A percentile compares a stretch with the other conserved stretches of the same genome.
Conservation (phyloP, 768 basidiomycete genomes). For the Phylloporus scabripes region DNA sequence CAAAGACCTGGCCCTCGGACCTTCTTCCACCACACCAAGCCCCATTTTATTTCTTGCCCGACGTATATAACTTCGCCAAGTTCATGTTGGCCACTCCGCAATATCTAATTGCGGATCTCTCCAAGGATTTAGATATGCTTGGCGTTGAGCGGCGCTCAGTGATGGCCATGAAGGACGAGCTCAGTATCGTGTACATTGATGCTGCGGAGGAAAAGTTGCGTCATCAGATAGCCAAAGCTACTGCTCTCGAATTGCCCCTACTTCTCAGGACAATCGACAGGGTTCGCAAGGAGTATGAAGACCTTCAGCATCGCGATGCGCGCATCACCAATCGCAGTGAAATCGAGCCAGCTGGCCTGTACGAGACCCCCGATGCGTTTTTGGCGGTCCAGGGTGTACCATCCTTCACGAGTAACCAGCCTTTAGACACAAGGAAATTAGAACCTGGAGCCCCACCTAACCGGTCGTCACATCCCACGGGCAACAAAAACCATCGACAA, state of each 20-base stretch:
- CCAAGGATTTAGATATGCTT: slow-evolving; percentile 67
- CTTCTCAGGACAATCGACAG: slow-evolving; percentile 63
- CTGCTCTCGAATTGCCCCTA: slow-evolving; percentile 64
- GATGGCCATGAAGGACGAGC: slow-evolving; percentile 61
- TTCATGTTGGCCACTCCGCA: slow-evolving; percentile 95
- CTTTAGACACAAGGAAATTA: slow-evolving; percentile 3
- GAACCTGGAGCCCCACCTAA: slow-evolving; percentile 4
- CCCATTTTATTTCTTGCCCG: slow-evolving; percentile 94
- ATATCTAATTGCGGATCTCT: slow-evolving; percentile 72
- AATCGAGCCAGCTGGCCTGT: slow-evolving; percentile 7
- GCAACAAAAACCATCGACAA: slow-evolving; percentile 47
- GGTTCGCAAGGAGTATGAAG: slow-evolving; percentile 49
- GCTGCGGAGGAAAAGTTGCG: slow-evolving; percentile 70
- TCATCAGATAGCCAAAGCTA: slow-evolving; percentile 75
- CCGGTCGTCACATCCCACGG: slow-evolving; percentile 5
- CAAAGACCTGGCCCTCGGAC: slow-evolving; percentile 90
- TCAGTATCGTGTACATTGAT: slow-evolving; percentile 76
- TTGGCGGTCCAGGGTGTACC: slow-evolving; percentile 39
- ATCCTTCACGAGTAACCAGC: slow-evolving; percentile 9
- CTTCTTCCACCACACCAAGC: slow-evolving; percentile 87
- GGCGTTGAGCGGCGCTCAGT: slow-evolving; percentile 63
- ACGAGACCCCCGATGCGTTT: slow-evolving; percentile 56
- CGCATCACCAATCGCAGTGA: slow-evolving; percentile 16
- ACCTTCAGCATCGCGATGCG: slow-evolving; percentile 42
- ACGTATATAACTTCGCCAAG: slow-evolving; percentile 80